A percentile compares a stretch with the other conserved stretches of the same genome.
Evolutionary conservation across 2,329 filamentous ascomycete genomes (phyloP).

Genomic region (Coniochaeta sp.): DNA sequence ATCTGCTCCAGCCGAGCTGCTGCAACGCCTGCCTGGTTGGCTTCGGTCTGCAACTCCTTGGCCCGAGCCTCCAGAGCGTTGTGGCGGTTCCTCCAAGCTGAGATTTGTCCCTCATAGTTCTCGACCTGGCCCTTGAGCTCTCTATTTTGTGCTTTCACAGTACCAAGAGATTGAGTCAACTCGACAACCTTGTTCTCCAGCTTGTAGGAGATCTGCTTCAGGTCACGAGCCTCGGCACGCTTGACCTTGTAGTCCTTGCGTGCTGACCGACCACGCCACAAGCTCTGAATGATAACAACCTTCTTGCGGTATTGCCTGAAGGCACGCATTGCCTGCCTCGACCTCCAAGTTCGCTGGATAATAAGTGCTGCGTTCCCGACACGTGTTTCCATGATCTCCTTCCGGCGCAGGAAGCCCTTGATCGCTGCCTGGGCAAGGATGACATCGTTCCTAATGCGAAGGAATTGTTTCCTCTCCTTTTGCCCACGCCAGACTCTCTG

Average conservation of each 20-base stretch:
- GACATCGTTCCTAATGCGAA: constrained; percentile 72
- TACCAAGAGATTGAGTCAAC: constrained; percentile 85
- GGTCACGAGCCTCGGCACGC: constrained; percentile 91
- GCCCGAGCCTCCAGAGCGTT: constrained; percentile 82
- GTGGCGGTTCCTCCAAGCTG: constrained; percentile 89
- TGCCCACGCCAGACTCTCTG: constrained; percentile 92
- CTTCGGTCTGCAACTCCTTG: constrained; percentile 92
- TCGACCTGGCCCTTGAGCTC: constrained; percentile 79
- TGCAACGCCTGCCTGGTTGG: constrained; percentile 94
- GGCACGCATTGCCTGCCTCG: constrained; percentile 65
- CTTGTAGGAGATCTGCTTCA: constrained; percentile 99
- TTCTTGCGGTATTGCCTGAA: constrained; percentile 90
- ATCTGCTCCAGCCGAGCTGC: constrained; percentile 83
- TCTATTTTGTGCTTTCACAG: constrained; percentile 94
- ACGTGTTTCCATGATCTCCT: constrained; percentile 88
- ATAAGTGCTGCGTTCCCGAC: constrained; percentile 84
- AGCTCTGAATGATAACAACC: constrained; percentile 79
- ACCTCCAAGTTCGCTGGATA: constrained; percentile 88
- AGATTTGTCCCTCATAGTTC: constrained; percentile 92
- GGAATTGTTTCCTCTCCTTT: constrained; percentile 78
- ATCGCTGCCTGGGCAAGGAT: constrained; percentile 83
- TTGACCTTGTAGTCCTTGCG: constrained; percentile 81
- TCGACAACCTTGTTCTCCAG: constrained; percentile 99
- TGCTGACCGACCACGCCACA: constrained; percentile 83
- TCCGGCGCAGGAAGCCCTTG: constrained; percentile 86